phyloP scores from a whole-genome alignment of 257 asterid species.

The Gentiana dahurica region DNA sequence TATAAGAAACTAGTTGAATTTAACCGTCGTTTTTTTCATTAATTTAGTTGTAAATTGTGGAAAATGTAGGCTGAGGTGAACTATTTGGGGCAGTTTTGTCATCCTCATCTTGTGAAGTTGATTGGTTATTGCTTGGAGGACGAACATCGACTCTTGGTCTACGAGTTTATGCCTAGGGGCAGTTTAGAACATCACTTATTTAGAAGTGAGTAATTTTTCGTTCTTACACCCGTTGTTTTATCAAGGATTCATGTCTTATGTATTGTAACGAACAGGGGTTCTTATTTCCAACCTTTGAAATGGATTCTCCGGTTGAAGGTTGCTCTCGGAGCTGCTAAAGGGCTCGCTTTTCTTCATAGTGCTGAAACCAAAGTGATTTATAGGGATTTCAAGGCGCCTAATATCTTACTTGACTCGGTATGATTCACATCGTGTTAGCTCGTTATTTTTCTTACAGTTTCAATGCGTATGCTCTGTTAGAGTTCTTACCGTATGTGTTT shows the following conservation, averaged over 20 bases:
- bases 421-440: constrained; percentile 2
- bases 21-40: neutral
- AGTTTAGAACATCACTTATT: constrained; percentile 31
- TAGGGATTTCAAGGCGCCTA: constrained; percentile 79
- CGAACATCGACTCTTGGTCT: constrained; percentile 26
- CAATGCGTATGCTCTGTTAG: neutral
- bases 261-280: constrained; percentile 49
- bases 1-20: too few species aligned
- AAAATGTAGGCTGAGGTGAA: constrained; percentile 27
- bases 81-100: constrained; percentile 28
- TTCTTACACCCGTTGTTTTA: neutral
- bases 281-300: constrained; percentile 85
- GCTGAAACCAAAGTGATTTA: constrained; percentile 76
- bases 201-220: constrained; percentile 35
- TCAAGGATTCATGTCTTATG: neutral
- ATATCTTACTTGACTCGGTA: constrained; percentile 81
- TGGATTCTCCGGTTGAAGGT: constrained; percentile 87
- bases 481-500: neutral
- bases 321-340: constrained; percentile 84
- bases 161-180: constrained; percentile 27
- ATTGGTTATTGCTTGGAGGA: constrained; percentile 32
- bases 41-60: neutral
- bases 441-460: neutral
- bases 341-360: constrained; percentile 84
- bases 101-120: constrained; percentile 23